Conservation (phyloP, 2,329 filamentous ascomycete genomes). For the Penicillium corylophilum region DNA sequence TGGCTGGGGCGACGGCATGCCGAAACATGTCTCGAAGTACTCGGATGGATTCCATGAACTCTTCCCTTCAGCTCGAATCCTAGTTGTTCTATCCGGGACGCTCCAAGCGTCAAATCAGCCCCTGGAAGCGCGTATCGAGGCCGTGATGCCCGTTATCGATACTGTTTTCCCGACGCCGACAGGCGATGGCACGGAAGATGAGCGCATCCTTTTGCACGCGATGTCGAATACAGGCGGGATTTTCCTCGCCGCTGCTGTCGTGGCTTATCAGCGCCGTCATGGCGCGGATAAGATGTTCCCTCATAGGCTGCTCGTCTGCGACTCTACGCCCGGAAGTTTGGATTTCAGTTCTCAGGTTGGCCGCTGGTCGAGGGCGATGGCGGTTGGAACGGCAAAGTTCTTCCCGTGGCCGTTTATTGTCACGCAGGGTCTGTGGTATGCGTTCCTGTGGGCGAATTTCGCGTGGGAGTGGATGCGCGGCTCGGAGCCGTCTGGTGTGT, state of each 20-base stretch:
- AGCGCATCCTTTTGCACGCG: constrained; percentile 51
- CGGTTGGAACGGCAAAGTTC: constrained; percentile 47
- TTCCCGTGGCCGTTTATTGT: constrained; percentile 48
- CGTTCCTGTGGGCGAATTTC: constrained; percentile 43
- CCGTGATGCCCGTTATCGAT: constrained; percentile 47
- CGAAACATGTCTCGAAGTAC: constrained; percentile 59
- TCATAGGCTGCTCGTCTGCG: constrained; percentile 51
- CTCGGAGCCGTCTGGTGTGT: constrained; percentile 18
- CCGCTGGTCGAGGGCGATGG: constrained; percentile 56
- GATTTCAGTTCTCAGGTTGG: constrained; percentile 32
- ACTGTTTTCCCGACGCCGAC: constrained; percentile 23
- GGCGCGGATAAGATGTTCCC: constrained; percentile 41
- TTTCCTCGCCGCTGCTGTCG: constrained; percentile 51
- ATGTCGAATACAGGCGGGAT: constrained; percentile 62
- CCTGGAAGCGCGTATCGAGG: constrained; percentile 45
- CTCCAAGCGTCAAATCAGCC: constrained; percentile 48
- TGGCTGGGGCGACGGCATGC: constrained; percentile 58
- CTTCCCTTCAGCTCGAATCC: constrained; percentile 52
- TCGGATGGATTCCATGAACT: constrained; percentile 52
- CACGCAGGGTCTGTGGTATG: constrained; percentile 50
- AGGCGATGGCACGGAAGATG: constrained; percentile 12
- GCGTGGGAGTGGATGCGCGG: constrained; percentile 18
- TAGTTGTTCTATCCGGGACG: constrained; percentile 54
- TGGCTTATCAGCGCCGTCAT: constrained; percentile 45
- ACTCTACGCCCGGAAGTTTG: constrained; percentile 57